Percentiles rank a stretch among this genome's conserved stretches.
These are phyloP conservation scores for Tolypocladium capitatum DNA, from an alignment of 2,329 filamentous ascomycete species.

Conservation along the genomic window DNA sequence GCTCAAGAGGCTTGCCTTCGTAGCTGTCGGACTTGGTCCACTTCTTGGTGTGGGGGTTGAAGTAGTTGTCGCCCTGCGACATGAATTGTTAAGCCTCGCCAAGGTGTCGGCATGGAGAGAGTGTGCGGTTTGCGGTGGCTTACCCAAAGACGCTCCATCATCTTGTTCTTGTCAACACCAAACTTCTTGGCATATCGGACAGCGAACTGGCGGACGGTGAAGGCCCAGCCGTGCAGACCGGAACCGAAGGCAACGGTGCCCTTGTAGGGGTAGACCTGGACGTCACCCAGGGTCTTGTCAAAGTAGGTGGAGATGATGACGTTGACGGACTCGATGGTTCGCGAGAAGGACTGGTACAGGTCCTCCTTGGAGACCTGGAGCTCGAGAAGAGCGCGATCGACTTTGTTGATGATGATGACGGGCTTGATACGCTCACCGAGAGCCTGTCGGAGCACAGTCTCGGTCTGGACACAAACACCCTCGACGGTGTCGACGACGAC, in stretches of 20 bases:
- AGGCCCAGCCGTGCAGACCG: slow-evolving; percentile 99
- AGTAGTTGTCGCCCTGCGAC: slow-evolving; percentile 79
- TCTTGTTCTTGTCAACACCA: slow-evolving; percentile 98
- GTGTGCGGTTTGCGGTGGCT: slow-evolving; percentile 21
- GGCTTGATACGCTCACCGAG: slow-evolving; percentile 99
- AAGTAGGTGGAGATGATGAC: slow-evolving; percentile 99
- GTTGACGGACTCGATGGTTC: slow-evolving; percentile 99
- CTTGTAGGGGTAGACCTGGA: slow-evolving; percentile 96
- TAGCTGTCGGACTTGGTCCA: slow-evolving; percentile 80
- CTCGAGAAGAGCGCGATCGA: slow-evolving; percentile 98
- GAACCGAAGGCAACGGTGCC: slow-evolving; percentile 98
- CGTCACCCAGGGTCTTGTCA: slow-evolving; percentile 92
- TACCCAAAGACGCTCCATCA: slow-evolving; percentile 99
- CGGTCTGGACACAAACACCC: slow-evolving; percentile 99
- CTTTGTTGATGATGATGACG: slow-evolving; percentile 99
- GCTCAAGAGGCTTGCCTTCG: slow-evolving; percentile 84
- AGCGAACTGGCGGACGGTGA: slow-evolving; percentile 98
- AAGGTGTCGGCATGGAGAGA: not conserved
- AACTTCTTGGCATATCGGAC: slow-evolving; percentile 98
- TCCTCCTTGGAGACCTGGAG: slow-evolving; percentile 98
- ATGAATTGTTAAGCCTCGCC: slow-evolving; percentile 4
- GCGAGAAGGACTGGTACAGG: slow-evolving; percentile 98
- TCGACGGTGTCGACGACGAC: slow-evolving; percentile 99
- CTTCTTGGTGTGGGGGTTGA: slow-evolving; percentile 99
- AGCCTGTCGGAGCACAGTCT: slow-evolving; percentile 98